Evolutionary conservation across 495 filamentous ascomycete genomes (phyloP), one percentile per base, ranked within the genome.

Genomic region (Xylaria longipes): DNA sequence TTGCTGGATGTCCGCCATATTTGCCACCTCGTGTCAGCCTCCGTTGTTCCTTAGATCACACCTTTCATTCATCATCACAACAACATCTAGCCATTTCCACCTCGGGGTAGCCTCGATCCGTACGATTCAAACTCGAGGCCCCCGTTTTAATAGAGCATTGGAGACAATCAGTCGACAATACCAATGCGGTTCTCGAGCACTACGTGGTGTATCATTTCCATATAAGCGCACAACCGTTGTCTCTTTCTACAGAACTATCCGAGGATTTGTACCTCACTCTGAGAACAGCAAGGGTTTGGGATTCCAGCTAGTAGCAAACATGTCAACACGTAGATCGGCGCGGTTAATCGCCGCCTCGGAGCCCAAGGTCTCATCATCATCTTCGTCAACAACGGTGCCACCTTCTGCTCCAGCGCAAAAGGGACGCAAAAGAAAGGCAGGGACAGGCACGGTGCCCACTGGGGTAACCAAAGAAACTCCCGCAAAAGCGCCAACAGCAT

Each of bases 281-380:
- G 37, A 27, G 25, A 69, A 33, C 14, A 4, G 22, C 8, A 39
- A 33, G 35, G 12, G n/a, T 22, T 48, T 22, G 3, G 61, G 41
- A 35, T 50, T 29, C 20, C 58, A 56, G 29, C 64, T 68, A 48
- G 73, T 50, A 65, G 58, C 25, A 39, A 74, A 58, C 37, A 78
- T 91, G 89, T 82, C 88, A 65, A 82, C 87, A 35, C 83, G 90
- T 68, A 84, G 88, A 66, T 91, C 89, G 22, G 83, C 87, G 20
- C 86, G 90, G 43, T 75, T 92, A 62, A 85, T 85, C 65, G 83
- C 85, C 37, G 76, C 83, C 33, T 77, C 82, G 61, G 72, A 74
- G 25, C 66, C 57, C 58, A 72, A 69, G 39, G 33, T 65, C 14
- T 46, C 68, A 17, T 29, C 73, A 29, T 54, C 74, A 31, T 35